These are phyloP conservation scores for Colletotrichum siamense DNA, from an alignment of 2,329 filamentous ascomycete species.

Conservation along the genomic window DNA sequence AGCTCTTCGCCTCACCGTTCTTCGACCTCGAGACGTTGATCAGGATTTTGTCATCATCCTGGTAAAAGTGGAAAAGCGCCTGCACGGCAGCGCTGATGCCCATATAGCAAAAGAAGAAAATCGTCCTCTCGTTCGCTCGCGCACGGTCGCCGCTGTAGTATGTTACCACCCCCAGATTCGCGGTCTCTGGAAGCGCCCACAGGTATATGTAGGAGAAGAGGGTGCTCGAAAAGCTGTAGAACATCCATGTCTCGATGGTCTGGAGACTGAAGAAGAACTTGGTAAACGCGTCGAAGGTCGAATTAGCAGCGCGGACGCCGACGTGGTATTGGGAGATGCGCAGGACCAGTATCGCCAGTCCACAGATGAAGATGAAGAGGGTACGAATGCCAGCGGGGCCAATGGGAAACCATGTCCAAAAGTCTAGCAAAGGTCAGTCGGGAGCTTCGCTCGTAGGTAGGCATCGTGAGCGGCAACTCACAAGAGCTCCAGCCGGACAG, in stretches of 20 bases:
- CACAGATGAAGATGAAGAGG: conserved; percentile 76
- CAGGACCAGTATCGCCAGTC: conserved; percentile 80
- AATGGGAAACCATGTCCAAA: conserved; percentile 89
- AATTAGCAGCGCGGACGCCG: conserved; percentile 73
- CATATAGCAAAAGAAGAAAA: conserved; percentile 79
- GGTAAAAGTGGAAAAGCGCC: conserved; percentile 70
- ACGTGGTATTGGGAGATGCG: conserved; percentile 85
- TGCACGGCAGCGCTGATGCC: conserved; percentile 73
- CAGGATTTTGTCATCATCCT: conserved; percentile 74
- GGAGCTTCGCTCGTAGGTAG: neutral
- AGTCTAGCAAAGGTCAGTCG: conserved; percentile 50
- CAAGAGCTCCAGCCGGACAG: conserved; percentile 74
- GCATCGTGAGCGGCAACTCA: conserved; percentile 47
- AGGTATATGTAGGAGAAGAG: conserved; percentile 84
- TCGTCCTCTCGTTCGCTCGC: conserved; percentile 82
- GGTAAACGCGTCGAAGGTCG: conserved; percentile 68
- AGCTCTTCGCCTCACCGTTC: conserved; percentile 13
- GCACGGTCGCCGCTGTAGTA: conserved; percentile 74
- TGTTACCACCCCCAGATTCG: conserved; percentile 76
- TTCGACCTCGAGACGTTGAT: conserved; percentile 43
- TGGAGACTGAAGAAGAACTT: conserved; percentile 62
- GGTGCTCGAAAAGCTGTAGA: conserved; percentile 80
- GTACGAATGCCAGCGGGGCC: conserved; percentile 78
- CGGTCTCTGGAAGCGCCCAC: conserved; percentile 66
- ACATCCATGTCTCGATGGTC: conserved; percentile 73